Evolutionary conservation across 1,139 yeast species (phyloP).

Genomic region (Lodderomyces parapsilosis): DNA sequence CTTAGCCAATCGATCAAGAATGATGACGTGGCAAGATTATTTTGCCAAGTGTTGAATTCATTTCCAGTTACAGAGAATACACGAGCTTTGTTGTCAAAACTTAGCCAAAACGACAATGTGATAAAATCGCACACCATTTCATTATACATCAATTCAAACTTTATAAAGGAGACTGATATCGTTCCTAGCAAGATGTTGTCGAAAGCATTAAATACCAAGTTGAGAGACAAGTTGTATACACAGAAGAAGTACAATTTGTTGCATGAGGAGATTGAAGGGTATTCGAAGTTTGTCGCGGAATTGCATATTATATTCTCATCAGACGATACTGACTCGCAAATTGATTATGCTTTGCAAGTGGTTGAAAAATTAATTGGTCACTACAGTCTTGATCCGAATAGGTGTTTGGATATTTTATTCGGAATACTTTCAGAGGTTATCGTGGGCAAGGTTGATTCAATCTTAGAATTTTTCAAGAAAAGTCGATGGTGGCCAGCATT

Average conservation of each 20-base stretch:
- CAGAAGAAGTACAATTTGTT: conserved; percentile 71
- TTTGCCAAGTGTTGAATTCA: conserved; percentile 46
- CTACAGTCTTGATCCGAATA: conserved; percentile 72
- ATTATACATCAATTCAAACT: conserved; percentile 32
- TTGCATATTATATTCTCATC: conserved; percentile 44
- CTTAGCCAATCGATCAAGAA: conserved; percentile 29
- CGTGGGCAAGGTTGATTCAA: conserved; percentile 44
- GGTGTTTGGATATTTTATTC: conserved; percentile 63
- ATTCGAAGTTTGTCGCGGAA: conserved; percentile 60
- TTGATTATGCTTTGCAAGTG: conserved; percentile 48
- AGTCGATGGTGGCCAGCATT: conserved; percentile 68
- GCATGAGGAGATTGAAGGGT: conserved; percentile 84
- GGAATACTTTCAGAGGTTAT: conserved; percentile 49
- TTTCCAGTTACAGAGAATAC: conserved; percentile 36
- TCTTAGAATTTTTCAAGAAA: conserved; percentile 46
- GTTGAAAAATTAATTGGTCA: conserved; percentile 70
- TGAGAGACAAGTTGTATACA: conserved; percentile 59
- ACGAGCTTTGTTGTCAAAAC: conserved; percentile 24
- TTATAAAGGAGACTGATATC: conserved; percentile 35
- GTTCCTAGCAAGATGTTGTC: conserved; percentile 39
- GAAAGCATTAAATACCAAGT: conserved; percentile 42
- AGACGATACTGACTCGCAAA: conserved; percentile 39
- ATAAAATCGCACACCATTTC: conserved; percentile 41
- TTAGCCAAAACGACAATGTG: conserved; percentile 20
- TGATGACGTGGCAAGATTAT: conserved; percentile 35